Evolutionary conservation across 176 grass and related monocot genomes (phyloP), one percentile per base, ranked within the genome.

Genomic region (Miscanthus lutarioriparius): DNA sequence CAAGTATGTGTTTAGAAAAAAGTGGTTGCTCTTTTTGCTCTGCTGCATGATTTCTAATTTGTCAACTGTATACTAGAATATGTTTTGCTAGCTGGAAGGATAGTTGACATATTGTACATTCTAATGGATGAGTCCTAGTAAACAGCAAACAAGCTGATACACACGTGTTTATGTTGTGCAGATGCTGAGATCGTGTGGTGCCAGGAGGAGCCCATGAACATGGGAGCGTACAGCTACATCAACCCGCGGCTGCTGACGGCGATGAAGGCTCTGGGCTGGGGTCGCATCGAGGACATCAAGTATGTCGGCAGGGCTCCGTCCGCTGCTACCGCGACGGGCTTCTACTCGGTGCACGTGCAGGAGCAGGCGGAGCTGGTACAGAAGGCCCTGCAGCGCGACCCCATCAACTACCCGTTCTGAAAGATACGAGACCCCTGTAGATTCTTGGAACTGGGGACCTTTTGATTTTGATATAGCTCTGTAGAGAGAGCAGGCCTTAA

Each of bases 161-260:
- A 19, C 8, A 69, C 37, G 1, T 56, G 66, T 73, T 77, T 73
- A 28, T 90, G n/a, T 74, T 86, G 2, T 72, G 49, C 80, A 94
- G 96, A 96, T 94, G 96, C 96, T 0, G 96, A 99, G 90, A 94
- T 99, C 75, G 96, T 96, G 26, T 99, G 96, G 96, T 96, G 89
- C 86, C 96, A 99, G 82, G 96, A 99, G 80, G 96, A 99, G 58
- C 96, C 93, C 2, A 99, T 99, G 96, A 99, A 99, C 90, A 94
- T 99, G 96, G 93, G 96, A 2, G 86, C 93, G 3, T 99, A 91
- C 83, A 88, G 72, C 44, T 99, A 99, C 73, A 89, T 99, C 81
- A 74, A 8, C 26, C 96, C 89, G 48, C 96, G 91, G 33, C 73
- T 99, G n/a, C 80, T 83, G 37, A 96, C 93, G 0, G 96, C 93